A percentile compares a stretch with the other conserved stretches of the same genome.
Evolutionary conservation across 306 rosid species (phyloP).

Genomic region (Cicer yamashitae): DNA sequence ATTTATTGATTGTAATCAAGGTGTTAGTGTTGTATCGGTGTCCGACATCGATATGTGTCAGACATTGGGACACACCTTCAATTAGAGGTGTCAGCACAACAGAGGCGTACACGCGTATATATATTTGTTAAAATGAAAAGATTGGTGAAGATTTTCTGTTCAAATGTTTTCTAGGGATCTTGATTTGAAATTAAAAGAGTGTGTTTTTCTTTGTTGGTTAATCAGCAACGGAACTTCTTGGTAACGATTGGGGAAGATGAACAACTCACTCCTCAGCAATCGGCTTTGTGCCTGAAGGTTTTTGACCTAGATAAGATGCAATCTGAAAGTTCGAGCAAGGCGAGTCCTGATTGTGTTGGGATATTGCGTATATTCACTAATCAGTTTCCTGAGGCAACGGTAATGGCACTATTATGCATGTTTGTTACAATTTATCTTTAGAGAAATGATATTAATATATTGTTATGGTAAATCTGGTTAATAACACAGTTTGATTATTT

Average conservation of each 20-base stretch:
- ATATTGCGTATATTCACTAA: slow-evolving; percentile 90
- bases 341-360: slow-evolving; percentile 93
- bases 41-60: too few relatives aligned
- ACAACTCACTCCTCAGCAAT: slow-evolving; percentile 76
- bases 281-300: slow-evolving; percentile 86
- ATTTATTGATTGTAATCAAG: too few relatives aligned
- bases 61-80: too few relatives aligned
- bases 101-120: too few relatives aligned
- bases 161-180: slow-evolving; percentile 13
- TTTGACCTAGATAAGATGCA: slow-evolving; percentile 93
- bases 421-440: slow-evolving; percentile 17
- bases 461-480: slow-evolving; percentile 6
- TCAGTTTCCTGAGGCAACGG: slow-evolving; percentile 95
- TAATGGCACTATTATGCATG: slow-evolving; percentile 40
- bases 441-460: neutral
- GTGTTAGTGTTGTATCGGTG: too few relatives aligned
- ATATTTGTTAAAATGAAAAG: neutral
- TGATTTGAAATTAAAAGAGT: slow-evolving; percentile 35
- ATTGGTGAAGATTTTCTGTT: slow-evolving; percentile 20
- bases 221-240: slow-evolving; percentile 86
- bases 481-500: slow-evolving; percentile 7
- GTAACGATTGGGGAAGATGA: slow-evolving; percentile 90
- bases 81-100: too few relatives aligned
- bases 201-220: slow-evolving; percentile 38
- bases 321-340: slow-evolving; percentile 79